phyloP scores from a whole-genome alignment of 1,284 basidiomycete genomes.

The Tetrapyrgos nigripes region DNA sequence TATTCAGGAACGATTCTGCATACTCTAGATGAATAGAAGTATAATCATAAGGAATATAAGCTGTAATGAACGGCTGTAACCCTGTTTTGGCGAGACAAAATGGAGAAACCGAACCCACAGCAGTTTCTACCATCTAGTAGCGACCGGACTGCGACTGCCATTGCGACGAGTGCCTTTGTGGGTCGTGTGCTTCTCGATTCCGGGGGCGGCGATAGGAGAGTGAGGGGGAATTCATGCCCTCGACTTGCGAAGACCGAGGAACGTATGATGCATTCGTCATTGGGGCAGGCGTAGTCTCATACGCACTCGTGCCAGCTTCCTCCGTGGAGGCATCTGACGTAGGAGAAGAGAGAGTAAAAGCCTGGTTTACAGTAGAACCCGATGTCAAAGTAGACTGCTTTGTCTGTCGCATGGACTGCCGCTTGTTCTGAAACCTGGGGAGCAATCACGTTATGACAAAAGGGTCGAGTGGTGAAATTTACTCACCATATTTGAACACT shows the following conservation, averaged over 20 bases:
- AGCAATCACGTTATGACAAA: conserved; percentile 21
- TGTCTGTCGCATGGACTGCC: conserved; percentile 80
- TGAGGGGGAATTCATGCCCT: conserved; percentile 33
- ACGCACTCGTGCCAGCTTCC: conserved; percentile 43
- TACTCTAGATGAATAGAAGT: conserved; percentile 1
- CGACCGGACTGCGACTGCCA: too few species aligned
- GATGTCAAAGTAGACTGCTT: conserved; percentile 64
- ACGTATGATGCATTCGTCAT: conserved; percentile 45
- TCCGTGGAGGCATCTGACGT: conserved; percentile 39
- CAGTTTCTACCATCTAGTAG: too few species aligned
- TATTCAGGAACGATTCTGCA: conserved; percentile 6
- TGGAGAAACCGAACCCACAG: background rate
- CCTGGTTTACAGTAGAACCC: conserved; percentile 51
- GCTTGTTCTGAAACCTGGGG: conserved; percentile 84
- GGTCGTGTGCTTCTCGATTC: conserved; percentile 29
- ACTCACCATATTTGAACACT: conserved; percentile 86
- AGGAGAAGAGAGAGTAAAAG: conserved; percentile 52
- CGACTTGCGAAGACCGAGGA: conserved; percentile 46
- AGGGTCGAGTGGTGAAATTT: conserved; percentile 16
- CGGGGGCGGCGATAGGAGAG: conserved; percentile 39
- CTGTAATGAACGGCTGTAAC: conserved; percentile 1
- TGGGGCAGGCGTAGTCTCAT: conserved; percentile 37
- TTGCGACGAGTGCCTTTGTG: conserved; percentile 46
- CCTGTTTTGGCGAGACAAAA: background rate
- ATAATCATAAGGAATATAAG: conserved; percentile 9